Evolutionary conservation across 352 stramenopile species (phyloP), one percentile per base, ranked within the genome.

Genomic region (Globisporangium rhizosaccharum): DNA sequence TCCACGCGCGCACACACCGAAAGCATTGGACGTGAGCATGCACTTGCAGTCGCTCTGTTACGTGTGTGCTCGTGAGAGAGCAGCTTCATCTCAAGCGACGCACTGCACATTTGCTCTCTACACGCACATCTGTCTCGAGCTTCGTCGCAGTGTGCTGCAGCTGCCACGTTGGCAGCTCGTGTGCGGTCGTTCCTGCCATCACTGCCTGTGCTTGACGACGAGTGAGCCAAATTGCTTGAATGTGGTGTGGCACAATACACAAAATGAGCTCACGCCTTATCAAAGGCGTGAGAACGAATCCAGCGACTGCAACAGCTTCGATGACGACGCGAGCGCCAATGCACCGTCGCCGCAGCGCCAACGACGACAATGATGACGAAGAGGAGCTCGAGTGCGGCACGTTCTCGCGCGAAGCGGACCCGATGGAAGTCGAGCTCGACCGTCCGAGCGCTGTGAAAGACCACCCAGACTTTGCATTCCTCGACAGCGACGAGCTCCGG

Each of bases 351-450:
- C 18, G 44, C 17, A 49, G 44, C n/a, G 44, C 20, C 6, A 28
- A 10, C 49, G 23, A 28, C 49, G 2, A 23, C 50, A 20, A 15
- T 17, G 18, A 39, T 33, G 18, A 45, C 44, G 73, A 83, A 42
- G 82, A 88, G 51, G 78, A 91, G 47, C 67, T 75, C 56, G 81
- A 91, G 65, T 91, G 88, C 59, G 79, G 81, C 18, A 70, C 67
- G 53, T 66, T 69, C 51, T 56, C 70, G 30, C 76, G 73, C 37
- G 82, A 90, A 61, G 72, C 67, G 30, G 82, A 90, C 57, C 79
- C 78, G n/a, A 84, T 88, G 70, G 82, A 90, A 56, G 76, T 87
- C 70, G 82, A 87, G 54, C 61, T 78, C n/a, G 76, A 90, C 53
- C 36, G 26, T 14, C 61, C 71, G 25, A 75, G 68, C 30, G 69